Base-by-base conservation (phyloP, 2,329 filamentous ascomycete genomes). In the Eutypa lata region DNA sequence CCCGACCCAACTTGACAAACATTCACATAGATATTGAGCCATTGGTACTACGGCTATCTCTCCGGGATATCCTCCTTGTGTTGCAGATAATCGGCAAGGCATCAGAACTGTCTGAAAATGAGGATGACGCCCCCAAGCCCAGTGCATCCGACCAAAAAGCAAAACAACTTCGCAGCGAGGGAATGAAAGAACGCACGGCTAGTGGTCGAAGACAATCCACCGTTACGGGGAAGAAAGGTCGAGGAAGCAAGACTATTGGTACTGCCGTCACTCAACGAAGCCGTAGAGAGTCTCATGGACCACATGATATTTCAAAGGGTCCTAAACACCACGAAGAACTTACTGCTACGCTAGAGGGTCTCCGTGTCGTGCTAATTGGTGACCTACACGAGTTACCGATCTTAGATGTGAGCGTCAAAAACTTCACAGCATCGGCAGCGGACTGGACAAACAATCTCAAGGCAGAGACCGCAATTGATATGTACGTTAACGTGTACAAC, bases 401-500 rank as follows among this genome's bases (percentile, higher is more conserved):
- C 54, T 77, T 99, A 4, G 95, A 99, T 67, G 84, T 95, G 72
- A 96, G 90, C 59, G 85, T 99, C 63, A 96, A 96, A 72, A 86
- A 87, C 50, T 97, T 97, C 65, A 89, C 84, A 5, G 82, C 93
- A 2, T 85, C 88, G 45, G 90, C 95, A 3, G 85, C 88, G 59
- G 91, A 99, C 67, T 99, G 94, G 94, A 93, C 93, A 1, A 87
- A 86, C 5, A 88, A 87, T 21, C 79, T 99, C 70, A 91, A 87
- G 64, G 93, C 90, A 0, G 91, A 97, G 66, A 89, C 91, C 0
- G 88, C 84, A n/a, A 86, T 99, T 47, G 91, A 97, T 57, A 91
- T 93, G 58, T 96, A 96, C 70, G 83, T 95, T 62, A 99, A 97
- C 64, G 88, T 99, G 24, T 99, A 96, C 78, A 99, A 99, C 71